Base-by-base conservation (phyloP, 257 asterid species). In the Gentiana straminea region DNA sequence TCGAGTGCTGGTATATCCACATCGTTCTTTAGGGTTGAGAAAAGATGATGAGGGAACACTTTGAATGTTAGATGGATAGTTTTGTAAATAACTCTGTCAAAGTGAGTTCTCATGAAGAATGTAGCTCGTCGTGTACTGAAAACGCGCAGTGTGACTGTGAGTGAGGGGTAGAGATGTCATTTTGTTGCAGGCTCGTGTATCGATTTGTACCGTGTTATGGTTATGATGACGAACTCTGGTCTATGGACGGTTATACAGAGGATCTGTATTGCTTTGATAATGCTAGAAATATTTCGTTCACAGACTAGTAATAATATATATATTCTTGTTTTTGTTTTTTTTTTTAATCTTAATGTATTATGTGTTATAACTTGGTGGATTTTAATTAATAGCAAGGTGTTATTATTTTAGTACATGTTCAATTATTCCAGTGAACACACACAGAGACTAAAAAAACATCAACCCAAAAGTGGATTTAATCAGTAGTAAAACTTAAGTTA, bases 61-160 rank as follows among this genome's bases (percentile, higher is more conserved):
- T 64, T 72, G 75, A 65, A 71, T 72, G 58, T 69, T 62, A 59
- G 74, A 76, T 73, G 78, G 24, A 76, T 77, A 70, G 69, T 24
- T 24, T 49, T 68, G 66, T 72, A 70, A 53, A 72, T 69, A 59
- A 10, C 55, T 64, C 33, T 62, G 45, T 61, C 41, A 44, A 45
- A 58, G 51, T 59, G 52, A 44, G 38, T 24, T 58, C 47, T 59
- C 24, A 24, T 24, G 61, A 35, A 53, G 74, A 60, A 32, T 58
- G 64, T 57, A 64, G 62, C 35, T 32, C 10, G 48, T 68, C 51
- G 46, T 12, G 38, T 65, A 38, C 35, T 60, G 41, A 49, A 13
- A 43, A 37, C 50, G 75, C 60, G 44, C 56, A 13, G 37, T 61
- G 55, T 45, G 49, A 24, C 24, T 24, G 24, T 24, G 24, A 24